Conservation (phyloP, 2,329 filamentous ascomycete species). For the Colletotrichum falcatum region DNA sequence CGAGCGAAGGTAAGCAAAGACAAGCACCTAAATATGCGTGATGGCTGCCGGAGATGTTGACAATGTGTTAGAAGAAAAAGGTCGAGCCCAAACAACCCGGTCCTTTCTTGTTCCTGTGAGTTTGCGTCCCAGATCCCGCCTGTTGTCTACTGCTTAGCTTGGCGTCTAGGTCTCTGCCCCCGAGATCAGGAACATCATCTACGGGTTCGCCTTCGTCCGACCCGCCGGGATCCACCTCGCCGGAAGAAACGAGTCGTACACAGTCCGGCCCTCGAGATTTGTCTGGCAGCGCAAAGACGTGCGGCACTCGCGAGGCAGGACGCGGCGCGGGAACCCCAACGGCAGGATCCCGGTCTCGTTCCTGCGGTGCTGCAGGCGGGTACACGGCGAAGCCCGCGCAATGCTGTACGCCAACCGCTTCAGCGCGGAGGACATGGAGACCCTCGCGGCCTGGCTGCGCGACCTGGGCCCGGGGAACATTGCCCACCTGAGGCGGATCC, state of each 20-base stretch:
- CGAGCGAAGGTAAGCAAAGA: not conserved
- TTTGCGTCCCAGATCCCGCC: not conserved
- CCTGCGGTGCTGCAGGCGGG: slow-evolving; percentile 4
- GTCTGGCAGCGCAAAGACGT: not conserved
- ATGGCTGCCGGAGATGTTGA: not conserved
- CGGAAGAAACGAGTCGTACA: not conserved
- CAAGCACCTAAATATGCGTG: accelerated
- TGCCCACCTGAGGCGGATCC: not conserved
- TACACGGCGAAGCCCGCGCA: slow-evolving; percentile 3
- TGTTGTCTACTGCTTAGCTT: not conserved
- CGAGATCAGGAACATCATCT: not conserved
- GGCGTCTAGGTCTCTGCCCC: not conserved
- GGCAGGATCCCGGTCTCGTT: not conserved
- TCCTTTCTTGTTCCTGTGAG: not conserved
- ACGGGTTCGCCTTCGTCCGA: not conserved
- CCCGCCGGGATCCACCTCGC: not conserved
- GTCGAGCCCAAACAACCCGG: not conserved
- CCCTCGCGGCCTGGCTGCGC: slow-evolving; percentile 7
- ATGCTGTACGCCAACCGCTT: slow-evolving; percentile 17
- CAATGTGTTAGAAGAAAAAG: not conserved
- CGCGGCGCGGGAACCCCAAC: not conserved
- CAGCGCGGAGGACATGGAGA: slow-evolving; percentile 11
- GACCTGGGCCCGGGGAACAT: not conserved
- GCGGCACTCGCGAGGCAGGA: not conserved
- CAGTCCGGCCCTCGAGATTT: not conserved